phyloP scores from a whole-genome alignment of 345 rosid genomes.

The Kandelia obovata region DNA sequence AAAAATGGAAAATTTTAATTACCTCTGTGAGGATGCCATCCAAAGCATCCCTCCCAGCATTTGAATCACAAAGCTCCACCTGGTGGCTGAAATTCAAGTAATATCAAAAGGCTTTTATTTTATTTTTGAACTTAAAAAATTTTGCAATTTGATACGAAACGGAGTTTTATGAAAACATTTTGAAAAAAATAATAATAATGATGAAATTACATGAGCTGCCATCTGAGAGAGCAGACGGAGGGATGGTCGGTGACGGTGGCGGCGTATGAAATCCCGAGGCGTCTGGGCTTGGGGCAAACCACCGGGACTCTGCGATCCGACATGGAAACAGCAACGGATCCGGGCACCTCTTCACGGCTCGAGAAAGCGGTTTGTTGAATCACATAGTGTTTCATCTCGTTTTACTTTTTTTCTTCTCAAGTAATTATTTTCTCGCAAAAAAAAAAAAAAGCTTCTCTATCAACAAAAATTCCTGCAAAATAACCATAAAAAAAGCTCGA shows the following conservation, averaged over 20 bases:
- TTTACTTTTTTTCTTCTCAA: background rate
- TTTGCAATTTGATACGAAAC: too few relatives aligned
- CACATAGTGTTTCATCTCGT: constrained; percentile 59
- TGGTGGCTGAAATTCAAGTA: constrained; percentile 53
- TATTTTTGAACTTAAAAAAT: too few relatives aligned
- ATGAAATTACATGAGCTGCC: constrained; percentile 46
- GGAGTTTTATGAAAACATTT: too few relatives aligned
- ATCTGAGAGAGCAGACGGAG: constrained; percentile 49
- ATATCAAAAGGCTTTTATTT: background rate
- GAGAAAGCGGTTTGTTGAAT: constrained; percentile 48
- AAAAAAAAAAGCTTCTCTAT: background rate
- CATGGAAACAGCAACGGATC: constrained; percentile 29
- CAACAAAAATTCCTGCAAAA: constrained; percentile 12
- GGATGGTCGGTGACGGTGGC: constrained; percentile 34
- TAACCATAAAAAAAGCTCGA: too few relatives aligned
- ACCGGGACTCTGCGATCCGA: constrained; percentile 47
- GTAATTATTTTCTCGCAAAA: too few relatives aligned
- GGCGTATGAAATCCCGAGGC: constrained; percentile 38
- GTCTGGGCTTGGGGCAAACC: constrained; percentile 78
- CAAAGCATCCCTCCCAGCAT: constrained; percentile 56
- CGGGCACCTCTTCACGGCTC: constrained; percentile 48
- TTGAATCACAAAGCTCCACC: constrained; percentile 54
- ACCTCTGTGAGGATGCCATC: constrained; percentile 78
- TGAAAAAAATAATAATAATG: background rate
- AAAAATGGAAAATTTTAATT: background rate